Base-by-base conservation (phyloP, 2,329 filamentous ascomycete genomes). In the Diaporthe ampelina region DNA sequence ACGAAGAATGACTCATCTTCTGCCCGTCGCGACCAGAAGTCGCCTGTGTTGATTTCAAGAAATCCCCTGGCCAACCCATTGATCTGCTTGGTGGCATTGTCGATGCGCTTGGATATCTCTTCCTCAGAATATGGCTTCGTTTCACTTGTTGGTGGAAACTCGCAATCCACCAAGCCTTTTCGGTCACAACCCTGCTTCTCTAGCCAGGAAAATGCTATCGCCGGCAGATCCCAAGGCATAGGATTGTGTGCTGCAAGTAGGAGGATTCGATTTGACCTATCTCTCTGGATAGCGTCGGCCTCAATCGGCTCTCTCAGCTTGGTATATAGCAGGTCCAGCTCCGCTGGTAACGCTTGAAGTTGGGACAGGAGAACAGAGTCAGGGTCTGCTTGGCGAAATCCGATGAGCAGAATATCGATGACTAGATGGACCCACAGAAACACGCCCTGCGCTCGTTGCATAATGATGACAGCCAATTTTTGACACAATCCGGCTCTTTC, bases 391-490 rank as follows among this genome's bases (percentile, higher is more conserved):
- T 73, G 50, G 1, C 72, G 72, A 1, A 69, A n/a, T 61, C 61
- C 71, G 9, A 50, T 3, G 0, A 73, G 54, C 4, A 68, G 29
- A 5, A 45, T 2, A 61, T 61, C 57, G 5, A 74, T 43, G 2
- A 74, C 73, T 3, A 74, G 73, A 35, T 71, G 48, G 19, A 69
- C 67, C 73, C 73, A 74, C 4, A 72, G 48, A n/a, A 72, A 74
- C 1, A 74, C 54, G 5, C 73, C 67, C 26, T 72, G 43, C 4
- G 73, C 52, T 1, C 58, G 17, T 15, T 40, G 7, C 11, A 74
- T 21, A 1, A 74, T 40, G 11, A 5, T 48, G 2, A 2, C 7
- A 4, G 58, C 26, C 1, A 74, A 19, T 2, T 32, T 1, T 13
- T 15, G 5, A 13, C 50, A 69, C 3, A 65, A 3, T 1, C 26